Evolutionary conservation across 495 filamentous ascomycete species (phyloP).

Genomic region (Thozetella sp.): DNA sequence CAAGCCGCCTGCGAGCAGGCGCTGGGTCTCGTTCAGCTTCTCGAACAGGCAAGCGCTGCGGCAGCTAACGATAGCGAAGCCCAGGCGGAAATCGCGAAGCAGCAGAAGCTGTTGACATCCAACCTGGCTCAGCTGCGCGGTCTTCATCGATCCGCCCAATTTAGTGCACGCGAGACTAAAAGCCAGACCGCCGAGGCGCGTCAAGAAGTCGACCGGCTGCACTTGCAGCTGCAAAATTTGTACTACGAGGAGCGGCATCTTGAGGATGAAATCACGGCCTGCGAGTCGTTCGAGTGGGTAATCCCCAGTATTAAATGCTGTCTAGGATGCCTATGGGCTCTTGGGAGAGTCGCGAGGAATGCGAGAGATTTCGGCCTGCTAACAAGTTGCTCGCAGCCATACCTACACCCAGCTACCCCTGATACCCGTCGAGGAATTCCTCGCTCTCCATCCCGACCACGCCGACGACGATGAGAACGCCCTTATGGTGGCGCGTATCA

Average conservation of each 20-base stretch:
- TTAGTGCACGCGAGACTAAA: slow-evolving; percentile 85
- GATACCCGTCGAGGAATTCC: slow-evolving; percentile 80
- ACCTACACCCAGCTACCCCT: slow-evolving; percentile 84
- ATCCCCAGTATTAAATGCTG: background rate
- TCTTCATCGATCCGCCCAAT: slow-evolving; percentile 77
- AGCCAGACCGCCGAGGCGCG: slow-evolving; percentile 81
- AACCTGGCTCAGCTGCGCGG: slow-evolving; percentile 81
- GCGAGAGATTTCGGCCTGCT: background rate
- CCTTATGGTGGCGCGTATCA: slow-evolving; percentile 88
- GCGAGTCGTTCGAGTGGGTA: slow-evolving; percentile 89
- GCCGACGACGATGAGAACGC: slow-evolving; percentile 69
- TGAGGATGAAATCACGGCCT: slow-evolving; percentile 85
- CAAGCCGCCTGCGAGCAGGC: slow-evolving; percentile 73
- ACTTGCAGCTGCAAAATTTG: slow-evolving; percentile 92
- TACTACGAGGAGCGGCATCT: slow-evolving; percentile 95
- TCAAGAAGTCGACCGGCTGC: slow-evolving; percentile 87
- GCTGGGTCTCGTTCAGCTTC: slow-evolving; percentile 61
- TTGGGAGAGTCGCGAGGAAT: too few species aligned
- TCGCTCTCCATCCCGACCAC: slow-evolving; percentile 76
- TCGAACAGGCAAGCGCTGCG: slow-evolving; percentile 47
- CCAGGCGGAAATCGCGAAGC: slow-evolving; percentile 66
- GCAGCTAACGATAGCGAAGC: slow-evolving; percentile 41
- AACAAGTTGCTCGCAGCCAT: slow-evolving; percentile 57
- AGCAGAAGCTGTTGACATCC: slow-evolving; percentile 79
- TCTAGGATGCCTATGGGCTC: too few species aligned